Percentiles rank a stretch among this genome's conserved stretches.
Evolutionary conservation across 2,329 filamentous ascomycete genomes (phyloP).

Genomic region (Trichoderma sp.): DNA sequence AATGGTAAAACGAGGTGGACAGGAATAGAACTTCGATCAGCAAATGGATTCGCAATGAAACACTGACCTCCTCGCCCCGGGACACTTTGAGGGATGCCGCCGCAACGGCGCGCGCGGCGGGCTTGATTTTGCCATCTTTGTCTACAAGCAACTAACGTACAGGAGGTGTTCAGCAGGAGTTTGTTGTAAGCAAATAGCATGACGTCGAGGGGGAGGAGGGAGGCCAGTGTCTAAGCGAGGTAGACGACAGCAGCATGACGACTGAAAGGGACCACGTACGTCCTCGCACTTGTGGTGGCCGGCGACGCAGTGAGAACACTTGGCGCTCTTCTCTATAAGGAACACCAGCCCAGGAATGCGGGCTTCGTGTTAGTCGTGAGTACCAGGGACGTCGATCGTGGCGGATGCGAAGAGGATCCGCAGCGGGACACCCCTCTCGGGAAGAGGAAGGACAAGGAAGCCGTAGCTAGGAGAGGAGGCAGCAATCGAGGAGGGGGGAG

Average conservation of each 20-base stretch:
- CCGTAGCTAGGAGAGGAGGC: not conserved
- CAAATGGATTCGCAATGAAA: conserved; percentile 7
- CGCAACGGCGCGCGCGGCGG: conserved; percentile 29
- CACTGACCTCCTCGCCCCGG: conserved; percentile 28
- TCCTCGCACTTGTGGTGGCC: conserved; percentile 30
- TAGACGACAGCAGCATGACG: not conserved
- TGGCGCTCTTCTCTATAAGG: conserved; percentile 28
- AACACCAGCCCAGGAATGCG: not conserved
- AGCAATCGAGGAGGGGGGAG: not conserved
- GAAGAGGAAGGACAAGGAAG: not conserved
- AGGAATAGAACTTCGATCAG: not conserved
- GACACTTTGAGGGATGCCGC: conserved; percentile 29
- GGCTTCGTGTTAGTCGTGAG: conserved; percentile 19
- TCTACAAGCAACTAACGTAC: conserved; percentile 30
- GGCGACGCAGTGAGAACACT: conserved; percentile 29
- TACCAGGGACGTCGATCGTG: not conserved
- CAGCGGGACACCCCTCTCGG: not conserved
- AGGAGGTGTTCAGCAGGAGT: conserved; percentile 28
- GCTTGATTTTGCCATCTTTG: conserved; percentile 30
- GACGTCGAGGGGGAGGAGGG: not conserved
- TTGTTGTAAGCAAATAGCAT: not conserved
- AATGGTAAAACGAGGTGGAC: no score
- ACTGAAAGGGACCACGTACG: conserved; percentile 24
- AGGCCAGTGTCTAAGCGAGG: not conserved
- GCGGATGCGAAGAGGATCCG: not conserved